Evolutionary conservation across 805 yeast species (phyloP).

Genomic region (Yamadazyma nakazawae): DNA sequence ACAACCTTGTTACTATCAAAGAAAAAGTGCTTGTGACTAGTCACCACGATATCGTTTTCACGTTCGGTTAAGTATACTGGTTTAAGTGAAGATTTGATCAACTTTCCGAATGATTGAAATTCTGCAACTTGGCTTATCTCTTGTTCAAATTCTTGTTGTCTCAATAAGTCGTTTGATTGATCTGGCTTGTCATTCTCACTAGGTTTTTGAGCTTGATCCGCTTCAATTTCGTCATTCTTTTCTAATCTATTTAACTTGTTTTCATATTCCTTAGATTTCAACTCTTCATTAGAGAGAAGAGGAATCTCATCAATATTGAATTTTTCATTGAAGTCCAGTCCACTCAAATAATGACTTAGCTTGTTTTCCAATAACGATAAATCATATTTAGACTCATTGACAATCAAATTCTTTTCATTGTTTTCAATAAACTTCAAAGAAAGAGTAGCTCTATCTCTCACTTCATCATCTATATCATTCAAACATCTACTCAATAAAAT

Average conservation of each 20-base stretch:
- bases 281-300: slow-evolving; percentile 61
- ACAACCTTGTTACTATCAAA: slow-evolving; percentile 62
- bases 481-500: slow-evolving; percentile 79
- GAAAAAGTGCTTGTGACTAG: slow-evolving; percentile 79
- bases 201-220: slow-evolving; percentile 8
- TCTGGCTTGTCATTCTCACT: slow-evolving; percentile 13
- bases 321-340: slow-evolving; percentile 47
- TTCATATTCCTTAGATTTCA: slow-evolving; percentile 59
- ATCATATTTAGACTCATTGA: slow-evolving; percentile 68
- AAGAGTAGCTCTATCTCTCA: slow-evolving; percentile 93
- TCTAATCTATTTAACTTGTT: slow-evolving; percentile 45
- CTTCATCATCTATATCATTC: slow-evolving; percentile 91
- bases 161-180: slow-evolving; percentile 29
- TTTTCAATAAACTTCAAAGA: slow-evolving; percentile 62
- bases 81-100: slow-evolving; percentile 65
- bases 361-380: slow-evolving; percentile 75
- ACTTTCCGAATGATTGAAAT: slow-evolving; percentile 66
- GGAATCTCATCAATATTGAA: slow-evolving; percentile 75
- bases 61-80: slow-evolving; percentile 74
- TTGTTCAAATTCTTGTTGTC: slow-evolving; percentile 65
- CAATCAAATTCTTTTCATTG: slow-evolving; percentile 46
- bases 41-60: slow-evolving; percentile 90
- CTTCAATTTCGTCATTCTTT: slow-evolving; percentile 16
- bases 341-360: slow-evolving; percentile 66
- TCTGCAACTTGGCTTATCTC: slow-evolving; percentile 72